phyloP scores from a whole-genome alignment of 2,329 filamentous ascomycete genomes.

The Cercospora sesami region DNA sequence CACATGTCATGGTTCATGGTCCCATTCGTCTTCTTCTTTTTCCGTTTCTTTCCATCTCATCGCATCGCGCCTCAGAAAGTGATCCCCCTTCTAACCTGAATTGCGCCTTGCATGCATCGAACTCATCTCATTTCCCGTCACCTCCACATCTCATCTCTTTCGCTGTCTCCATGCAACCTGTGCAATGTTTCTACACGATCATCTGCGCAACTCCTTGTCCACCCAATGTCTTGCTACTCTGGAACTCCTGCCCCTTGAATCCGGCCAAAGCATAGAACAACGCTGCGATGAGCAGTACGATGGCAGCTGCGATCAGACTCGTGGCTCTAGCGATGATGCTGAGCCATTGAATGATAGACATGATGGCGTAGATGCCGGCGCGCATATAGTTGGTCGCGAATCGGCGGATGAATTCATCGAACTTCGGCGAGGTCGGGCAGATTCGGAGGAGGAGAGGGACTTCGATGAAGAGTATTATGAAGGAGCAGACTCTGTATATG shows the following conservation, averaged over 20 bases:
- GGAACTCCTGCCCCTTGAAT: slow-evolving; percentile 79
- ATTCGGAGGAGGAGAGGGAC: slow-evolving; percentile 94
- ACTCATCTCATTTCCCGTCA: not conserved
- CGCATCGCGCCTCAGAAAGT: not conserved
- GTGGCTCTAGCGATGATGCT: slow-evolving; percentile 66
- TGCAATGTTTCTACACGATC: slow-evolving; percentile 68
- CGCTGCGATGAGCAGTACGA: slow-evolving; percentile 74
- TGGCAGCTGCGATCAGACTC: slow-evolving; percentile 80
- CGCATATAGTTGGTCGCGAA: slow-evolving; percentile 98
- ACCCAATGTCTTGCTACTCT: slow-evolving; percentile 92
- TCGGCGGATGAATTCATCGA: slow-evolving; percentile 84
- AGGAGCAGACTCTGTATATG: slow-evolving; percentile 46
- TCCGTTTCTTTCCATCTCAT: not conserved
- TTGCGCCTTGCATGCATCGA: not conserved
- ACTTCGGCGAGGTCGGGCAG: slow-evolving; percentile 87
- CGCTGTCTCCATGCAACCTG: not conserved
- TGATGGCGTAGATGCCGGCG: slow-evolving; percentile 77
- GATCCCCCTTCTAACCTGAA: not conserved
- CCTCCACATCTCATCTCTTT: not conserved
- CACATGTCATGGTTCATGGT: not conserved
- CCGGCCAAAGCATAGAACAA: slow-evolving; percentile 79
- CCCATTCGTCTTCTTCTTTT: not conserved
- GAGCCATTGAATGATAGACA: slow-evolving; percentile 82
- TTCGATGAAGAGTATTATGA: slow-evolving; percentile 59
- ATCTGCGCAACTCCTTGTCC: slow-evolving; percentile 94